Evolutionary conservation across 495 filamentous ascomycete genomes (phyloP), one percentile per base, ranked within the genome.

Genomic region (Aspergillus sclerotioniger): DNA sequence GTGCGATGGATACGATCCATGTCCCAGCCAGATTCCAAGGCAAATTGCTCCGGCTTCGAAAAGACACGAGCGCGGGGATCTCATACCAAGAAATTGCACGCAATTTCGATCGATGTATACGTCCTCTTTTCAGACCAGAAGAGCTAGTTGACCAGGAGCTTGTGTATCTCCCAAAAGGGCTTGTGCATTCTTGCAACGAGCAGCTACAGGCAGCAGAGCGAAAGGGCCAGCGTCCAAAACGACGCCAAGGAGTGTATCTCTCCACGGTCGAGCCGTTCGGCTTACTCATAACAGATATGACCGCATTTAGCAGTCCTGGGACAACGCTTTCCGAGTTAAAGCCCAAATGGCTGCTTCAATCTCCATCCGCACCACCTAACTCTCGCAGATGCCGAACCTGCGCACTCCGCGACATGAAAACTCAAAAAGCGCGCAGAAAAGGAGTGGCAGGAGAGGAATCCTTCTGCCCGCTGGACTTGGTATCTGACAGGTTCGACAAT

Each of bases 261-360:
- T 84, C 80, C 32, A 59, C 74, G 2, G 78, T 79, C 17, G 80
- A 87, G 55, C 69, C 71, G 8, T 82, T 85, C 58, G 92, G 86
- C 0, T 78, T 92, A 49, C 72, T 97, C 0, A 78, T 97, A 35
- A 87, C 86, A 35, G 89, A 96, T 63, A 96, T 98, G 92, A 85
- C 82, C 0, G 71, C 80, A 6, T 65, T 59, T 28, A 64, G 64
- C 10, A 69, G 75, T n/a, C 64, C 73, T 8, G 71, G 62, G 17
- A 76, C 82, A 17, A 71, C 78, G 0, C 64, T 85, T 0, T 72
- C 91, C 20, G 90, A 98, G 69, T 85, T 98, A 63, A 98, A 98
- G 65, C 91, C 93, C 6, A 98, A 98, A 71, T 98, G 94, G 94
- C 83, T 97, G 1, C 67, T 80, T 6, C 92, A 93, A 61, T 94